Percentiles rank a stretch among this genome's conserved stretches.
Evolutionary conservation across 2,329 filamentous ascomycete genomes (phyloP).

Genomic region (Fusarium tricinctum): DNA sequence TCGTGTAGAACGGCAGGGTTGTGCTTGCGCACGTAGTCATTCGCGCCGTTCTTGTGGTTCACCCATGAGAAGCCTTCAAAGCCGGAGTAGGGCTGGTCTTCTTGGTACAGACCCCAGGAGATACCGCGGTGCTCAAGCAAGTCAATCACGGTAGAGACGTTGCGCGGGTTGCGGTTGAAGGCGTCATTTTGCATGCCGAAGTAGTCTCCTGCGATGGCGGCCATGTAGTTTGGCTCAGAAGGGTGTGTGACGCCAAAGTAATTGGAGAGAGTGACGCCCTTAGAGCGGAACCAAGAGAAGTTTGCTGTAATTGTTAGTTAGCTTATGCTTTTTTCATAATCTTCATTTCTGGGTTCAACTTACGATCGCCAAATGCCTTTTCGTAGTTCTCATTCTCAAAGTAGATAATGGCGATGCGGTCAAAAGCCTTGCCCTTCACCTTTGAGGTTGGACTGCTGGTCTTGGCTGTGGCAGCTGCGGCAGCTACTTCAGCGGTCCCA

Average conservation of each 20-base stretch:
- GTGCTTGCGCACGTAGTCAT: slow-evolving; percentile 88
- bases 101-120: slow-evolving; percentile 80
- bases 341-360: slow-evolving; percentile 41
- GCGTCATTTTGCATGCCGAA: slow-evolving; percentile 73
- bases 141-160: slow-evolving; percentile 77
- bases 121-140: slow-evolving; percentile 75
- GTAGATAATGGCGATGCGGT: slow-evolving; percentile 81
- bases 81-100: slow-evolving; percentile 81
- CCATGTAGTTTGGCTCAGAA: slow-evolving; percentile 77
- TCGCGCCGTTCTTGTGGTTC: slow-evolving; percentile 75
- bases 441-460: slow-evolving; percentile 72
- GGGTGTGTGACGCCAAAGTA: slow-evolving; percentile 72
- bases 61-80: slow-evolving; percentile 75
- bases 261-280: slow-evolving; percentile 52
- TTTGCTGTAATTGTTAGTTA: slow-evolving; percentile 36
- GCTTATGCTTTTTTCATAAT: accelerated
- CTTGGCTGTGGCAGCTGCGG: slow-evolving; percentile 71
- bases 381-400: slow-evolving; percentile 81
- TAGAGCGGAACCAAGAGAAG: slow-evolving; percentile 48
- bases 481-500: slow-evolving; percentile 63
- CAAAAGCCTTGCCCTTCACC: slow-evolving; percentile 78
- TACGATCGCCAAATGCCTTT: slow-evolving; percentile 73
- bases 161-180: slow-evolving; percentile 68
- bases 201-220: slow-evolving; percentile 72
- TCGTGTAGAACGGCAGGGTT: slow-evolving; percentile 77